Base-by-base conservation (phyloP, 192 early-diverging fungal genomes). In the Backusella sp. region DNA sequence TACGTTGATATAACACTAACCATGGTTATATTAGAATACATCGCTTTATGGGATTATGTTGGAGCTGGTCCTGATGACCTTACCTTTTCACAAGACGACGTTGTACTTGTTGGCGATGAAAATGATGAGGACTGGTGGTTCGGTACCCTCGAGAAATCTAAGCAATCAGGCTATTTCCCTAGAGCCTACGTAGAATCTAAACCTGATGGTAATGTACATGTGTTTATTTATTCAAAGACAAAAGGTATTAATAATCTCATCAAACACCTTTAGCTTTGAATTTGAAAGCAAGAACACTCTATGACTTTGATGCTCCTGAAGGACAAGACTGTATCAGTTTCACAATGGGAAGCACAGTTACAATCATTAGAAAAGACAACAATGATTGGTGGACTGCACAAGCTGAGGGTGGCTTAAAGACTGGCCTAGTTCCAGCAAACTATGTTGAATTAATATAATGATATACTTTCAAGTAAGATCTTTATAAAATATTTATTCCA, bases 261-360 rank as follows among this genome's bases (percentile, higher is more conserved):
- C 12, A 59, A 59, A 2, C 9, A 0, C 21, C 23, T 39, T 39
- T 23, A 59, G 56, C 56, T 12, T 59, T 59, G 23, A 59, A 59
- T 59, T 59, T 59, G 21, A 59, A 59, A 59, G 56, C 56, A 26
- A 59, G 56, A 59, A 26, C 77, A 15, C 62, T 86, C 15, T 86
- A 80, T 49, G 75, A 86, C 8, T 88, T 82, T 72, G 72, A 77
- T 14, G 75, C 74, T 23, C 76, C 77, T 15, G 79, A 81, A 68
- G 81, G 78, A 42, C 76, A 81, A 53, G 90, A 87, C 49, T 91
- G 93, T 46, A 79, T 95, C 19, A 78, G 83, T 32, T 89, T 94
- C 73, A 84, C 87, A 34, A 82, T 83, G 2, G 92, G 90, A 9
- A 90, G 86, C 67, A 81, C 90, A 21, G 80, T 95, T 41, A 84